These are phyloP conservation scores for Jasminum sambac DNA, from an alignment of 257 asterid genomes.

Conservation along the genomic window DNA sequence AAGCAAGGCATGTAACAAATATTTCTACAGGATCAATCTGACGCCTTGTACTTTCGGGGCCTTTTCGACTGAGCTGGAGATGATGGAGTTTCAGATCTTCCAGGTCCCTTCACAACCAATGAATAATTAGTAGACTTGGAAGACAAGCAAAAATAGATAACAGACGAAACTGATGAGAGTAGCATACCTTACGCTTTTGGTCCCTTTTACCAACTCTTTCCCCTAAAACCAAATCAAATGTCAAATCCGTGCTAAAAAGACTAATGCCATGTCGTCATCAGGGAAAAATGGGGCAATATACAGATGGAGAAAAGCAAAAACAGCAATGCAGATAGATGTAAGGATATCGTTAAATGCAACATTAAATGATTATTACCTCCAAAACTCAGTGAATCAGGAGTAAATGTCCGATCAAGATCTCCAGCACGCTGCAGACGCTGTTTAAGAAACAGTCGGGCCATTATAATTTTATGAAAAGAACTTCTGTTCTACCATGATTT, in stretches of 20 bases:
- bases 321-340: background rate
- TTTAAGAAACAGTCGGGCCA: conserved; percentile 18
- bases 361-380: conserved; percentile 52
- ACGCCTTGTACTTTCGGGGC: conserved; percentile 72
- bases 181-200: conserved; percentile 82
- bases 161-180: background rate
- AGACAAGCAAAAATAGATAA: background rate
- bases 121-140: conserved; percentile 9
- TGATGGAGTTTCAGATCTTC: conserved; percentile 79
- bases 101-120: conserved; percentile 58
- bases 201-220: conserved; percentile 77
- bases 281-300: conserved; percentile 4
- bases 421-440: conserved; percentile 72
- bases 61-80: conserved; percentile 89
- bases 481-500: background rate
- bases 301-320: conserved; percentile 2
- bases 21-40: conserved; percentile 42
- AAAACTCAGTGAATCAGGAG: conserved; percentile 60
- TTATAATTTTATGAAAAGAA: background rate
- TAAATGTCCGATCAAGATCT: conserved; percentile 73
- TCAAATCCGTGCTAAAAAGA: conserved; percentile 15
- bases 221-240: conserved; percentile 45
- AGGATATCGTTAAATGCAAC: conserved; percentile 7
- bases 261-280: conserved; percentile 2
- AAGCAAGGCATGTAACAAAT: conserved; percentile 8